Evolutionary conservation across 106 monocot genomes (phyloP), one percentile per base, ranked within the genome.

Genomic region (Gastrodia elata): DNA sequence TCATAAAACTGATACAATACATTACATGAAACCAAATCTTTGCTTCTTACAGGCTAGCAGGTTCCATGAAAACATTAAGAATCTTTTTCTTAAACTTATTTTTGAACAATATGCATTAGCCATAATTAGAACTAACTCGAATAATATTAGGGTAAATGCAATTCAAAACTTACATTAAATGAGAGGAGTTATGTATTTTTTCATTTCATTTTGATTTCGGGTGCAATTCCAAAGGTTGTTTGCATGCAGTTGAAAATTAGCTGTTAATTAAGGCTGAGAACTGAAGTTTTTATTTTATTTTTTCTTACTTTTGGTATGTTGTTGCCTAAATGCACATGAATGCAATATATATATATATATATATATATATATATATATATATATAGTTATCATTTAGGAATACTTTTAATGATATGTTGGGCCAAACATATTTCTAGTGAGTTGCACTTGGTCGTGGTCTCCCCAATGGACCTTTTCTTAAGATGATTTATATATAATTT

Each of bases 101-200:
- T 34, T 43, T 28, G 15, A 49, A 32, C 8, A 38, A 37, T n/a
- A n/a, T 6, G 16, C 61, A 61, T 61, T 30, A 28, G 1, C 30
- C 30, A 33, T 15, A 46, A 71, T 27, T 24, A 7, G 15, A 49
- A 5, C 22, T 18, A 0, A 71, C 48, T 32, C 70, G 18, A 30
- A 70, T 1, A 18, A 0, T 41, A 42, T 65, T 41, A 25, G 25
- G 42, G 27, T 20, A 10, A 68, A 20, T 38, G 38, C 11, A 36
- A n/a, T 18, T 16, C 71, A 30, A 71, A 71, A 13, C 71, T 33
- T 48, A 48, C 71, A 48, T 30, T 27, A 48, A 5, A 48, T 43
- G 13, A 71, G 46, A 71, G 71, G 71, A 71, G 71, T 48, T 18
- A 48, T 43, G 32, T 46, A 71, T 71, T 48, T 48, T 71, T 71